Conservation (phyloP, 2,329 filamentous ascomycete genomes). For the Botryotinia narcissicola region DNA sequence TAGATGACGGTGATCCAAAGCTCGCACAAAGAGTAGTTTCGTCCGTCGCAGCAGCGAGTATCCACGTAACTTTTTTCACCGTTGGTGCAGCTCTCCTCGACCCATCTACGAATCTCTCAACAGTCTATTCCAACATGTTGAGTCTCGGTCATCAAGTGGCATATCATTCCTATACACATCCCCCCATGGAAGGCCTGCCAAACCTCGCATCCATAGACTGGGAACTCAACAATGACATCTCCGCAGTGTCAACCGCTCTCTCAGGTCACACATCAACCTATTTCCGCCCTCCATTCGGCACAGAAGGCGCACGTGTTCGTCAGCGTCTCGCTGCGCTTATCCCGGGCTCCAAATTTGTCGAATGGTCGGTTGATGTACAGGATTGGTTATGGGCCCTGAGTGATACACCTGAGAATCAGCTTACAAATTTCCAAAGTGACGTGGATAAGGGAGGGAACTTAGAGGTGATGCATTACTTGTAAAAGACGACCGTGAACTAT, state of each 20-base stretch:
- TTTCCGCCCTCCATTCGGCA: constrained; percentile 69
- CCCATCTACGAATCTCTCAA: constrained; percentile 56
- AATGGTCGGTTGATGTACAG: constrained; percentile 69
- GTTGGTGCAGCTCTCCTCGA: constrained; percentile 63
- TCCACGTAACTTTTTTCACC: constrained; percentile 70
- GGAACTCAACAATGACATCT: constrained; percentile 58
- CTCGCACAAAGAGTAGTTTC: constrained; percentile 59
- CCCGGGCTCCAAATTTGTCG: constrained; percentile 57
- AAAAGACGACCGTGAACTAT: constrained; percentile 61
- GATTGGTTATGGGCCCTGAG: constrained; percentile 67
- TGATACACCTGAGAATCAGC: constrained; percentile 62
- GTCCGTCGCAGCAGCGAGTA: constrained; percentile 58
- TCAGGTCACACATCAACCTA: constrained; percentile 47
- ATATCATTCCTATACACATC: constrained; percentile 66
- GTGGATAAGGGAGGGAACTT: constrained; percentile 60
- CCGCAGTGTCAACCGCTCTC: constrained; percentile 44
- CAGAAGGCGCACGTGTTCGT: constrained; percentile 63
- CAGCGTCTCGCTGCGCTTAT: constrained; percentile 56
- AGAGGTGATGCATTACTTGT: constrained; percentile 69
- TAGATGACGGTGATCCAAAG: constrained; percentile 64
- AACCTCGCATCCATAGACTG: constrained; percentile 55
- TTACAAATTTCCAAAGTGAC: constrained; percentile 63
- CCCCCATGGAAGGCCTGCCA: constrained; percentile 60
- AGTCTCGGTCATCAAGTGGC: constrained; percentile 64
- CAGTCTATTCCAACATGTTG: constrained; percentile 63